Evolutionary conservation across 2,329 filamentous ascomycete genomes (phyloP), one percentile per base, ranked within the genome.

Genomic region (Lasiodiplodia sp.): DNA sequence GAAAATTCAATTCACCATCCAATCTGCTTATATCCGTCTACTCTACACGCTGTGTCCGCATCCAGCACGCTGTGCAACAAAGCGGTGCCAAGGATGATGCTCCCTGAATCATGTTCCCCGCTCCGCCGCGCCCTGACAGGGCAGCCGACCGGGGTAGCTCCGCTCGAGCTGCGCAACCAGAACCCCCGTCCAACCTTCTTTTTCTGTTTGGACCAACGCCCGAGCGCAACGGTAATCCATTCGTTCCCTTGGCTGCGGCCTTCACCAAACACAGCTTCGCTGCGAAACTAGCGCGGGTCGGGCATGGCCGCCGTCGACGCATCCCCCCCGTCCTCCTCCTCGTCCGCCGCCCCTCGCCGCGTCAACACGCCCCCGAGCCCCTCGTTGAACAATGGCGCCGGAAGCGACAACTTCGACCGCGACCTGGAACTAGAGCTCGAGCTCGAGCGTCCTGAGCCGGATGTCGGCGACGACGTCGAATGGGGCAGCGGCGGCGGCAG

Each of bases 101-200:
- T 11, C 12, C 31, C 55, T 58, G 55, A 58, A 58, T 58, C 55
- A 58, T 49, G 69, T 71, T 6, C 23, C 53, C 63, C 71, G 10
- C 68, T 68, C 28, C 62, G 16, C 31, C 31, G 31, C 31, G 31
- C 40, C 40, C 40, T 44, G 18, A 44, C 40, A 44, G 40, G 31
- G 31, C 31, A 34, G 31, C 31, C 53, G 55, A 58, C 34, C 55
- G 34, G 55, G 55, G 55, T 58, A 69, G 34, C 31, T 57, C n/a
- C 14, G 44, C 21, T 47, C 44, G 31, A 47, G 44, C 44, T 47
- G 44, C n/a, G 44, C 44, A 47, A n/a, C 21, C 14, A 47, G 21
- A 21, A 31, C 34, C 38, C 23, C 38, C 40, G 47, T 23, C 55
- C 31, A 12, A 58, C 55, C 34, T 38, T 25, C 23, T 40, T 28